Conservation (phyloP, 1,284 basidiomycete species). For the Lentinus polychrous region DNA sequence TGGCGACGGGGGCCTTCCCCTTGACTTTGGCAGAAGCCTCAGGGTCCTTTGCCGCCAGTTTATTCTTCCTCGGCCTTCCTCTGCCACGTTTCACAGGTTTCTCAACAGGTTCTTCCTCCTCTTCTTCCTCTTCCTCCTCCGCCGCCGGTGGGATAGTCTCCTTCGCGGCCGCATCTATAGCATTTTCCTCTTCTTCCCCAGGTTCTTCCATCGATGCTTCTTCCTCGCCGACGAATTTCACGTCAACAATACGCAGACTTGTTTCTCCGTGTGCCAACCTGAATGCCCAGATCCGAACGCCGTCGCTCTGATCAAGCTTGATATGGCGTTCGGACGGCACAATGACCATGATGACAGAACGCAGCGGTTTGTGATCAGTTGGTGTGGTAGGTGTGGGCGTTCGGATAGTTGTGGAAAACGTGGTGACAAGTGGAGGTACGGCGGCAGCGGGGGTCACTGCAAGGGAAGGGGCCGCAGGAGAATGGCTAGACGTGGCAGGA, state of each 20-base stretch:
- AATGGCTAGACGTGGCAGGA: slow-evolving; percentile 1
- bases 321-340: slow-evolving; percentile 52
- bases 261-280: slow-evolving; percentile 48
- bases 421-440: slow-evolving; percentile 7
- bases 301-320: slow-evolving; percentile 50
- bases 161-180: slow-evolving; percentile 9
- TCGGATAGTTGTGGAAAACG: slow-evolving; percentile 24
- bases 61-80: slow-evolving; percentile 16
- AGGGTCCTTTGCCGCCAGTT: no score
- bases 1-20: slow-evolving; percentile 5
- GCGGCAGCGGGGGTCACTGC: slow-evolving; percentile 9
- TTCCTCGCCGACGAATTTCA: slow-evolving; percentile 44
- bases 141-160: slow-evolving; percentile 1
- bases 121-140: slow-evolving; percentile 17
- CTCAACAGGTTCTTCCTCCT: slow-evolving; percentile 9
- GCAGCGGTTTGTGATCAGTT: slow-evolving; percentile 17
- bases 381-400: slow-evolving; percentile 32
- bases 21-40: slow-evolving; percentile 24
- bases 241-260: slow-evolving; percentile 41
- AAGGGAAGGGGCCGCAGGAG: slow-evolving; percentile 10
- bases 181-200: slow-evolving; percentile 19
- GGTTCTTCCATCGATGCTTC: slow-evolving; percentile 11
- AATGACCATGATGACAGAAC: slow-evolving; percentile 44
- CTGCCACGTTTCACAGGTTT: slow-evolving; percentile 14
- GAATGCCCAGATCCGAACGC: slow-evolving; percentile 63